phyloP scores from a whole-genome alignment of 768 basidiomycete genomes.

The Mycena galopus region DNA sequence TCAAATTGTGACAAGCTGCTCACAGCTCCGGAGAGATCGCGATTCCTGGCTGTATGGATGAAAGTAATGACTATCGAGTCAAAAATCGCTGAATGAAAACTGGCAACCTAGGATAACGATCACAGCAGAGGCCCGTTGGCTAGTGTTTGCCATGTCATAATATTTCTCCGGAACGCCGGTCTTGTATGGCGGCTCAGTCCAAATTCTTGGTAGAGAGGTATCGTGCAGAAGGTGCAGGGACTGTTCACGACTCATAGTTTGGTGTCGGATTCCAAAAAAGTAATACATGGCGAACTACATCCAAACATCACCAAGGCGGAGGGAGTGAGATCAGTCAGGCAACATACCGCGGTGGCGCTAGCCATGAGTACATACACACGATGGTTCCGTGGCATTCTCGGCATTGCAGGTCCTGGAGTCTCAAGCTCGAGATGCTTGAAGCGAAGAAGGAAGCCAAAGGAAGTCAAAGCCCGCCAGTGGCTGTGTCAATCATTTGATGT shows the following conservation, averaged over 20 bases:
- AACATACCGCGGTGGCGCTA: background rate
- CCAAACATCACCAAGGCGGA: background rate
- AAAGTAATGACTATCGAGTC: background rate
- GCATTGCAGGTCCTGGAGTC: too few species aligned
- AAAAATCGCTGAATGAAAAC: background rate
- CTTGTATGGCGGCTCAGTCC: conserved; percentile 15
- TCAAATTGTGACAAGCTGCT: conserved; percentile 68
- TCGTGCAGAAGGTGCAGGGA: too few species aligned
- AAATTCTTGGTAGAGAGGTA: background rate
- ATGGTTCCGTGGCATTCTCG: background rate
- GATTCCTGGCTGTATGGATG: conserved; percentile 45
- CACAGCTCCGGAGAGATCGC: conserved; percentile 56
- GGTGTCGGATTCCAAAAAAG: background rate
- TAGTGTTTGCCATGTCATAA: conserved; percentile 13
- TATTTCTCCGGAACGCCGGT: conserved; percentile 21
- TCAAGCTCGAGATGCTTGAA: too few species aligned
- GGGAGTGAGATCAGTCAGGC: background rate
- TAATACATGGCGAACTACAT: background rate
- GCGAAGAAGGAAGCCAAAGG: too few species aligned
- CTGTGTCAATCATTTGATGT: too few species aligned
- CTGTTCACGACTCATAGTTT: background rate
- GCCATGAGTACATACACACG: background rate
- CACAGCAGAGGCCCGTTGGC: conserved; percentile 64
- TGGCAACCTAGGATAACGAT: conserved; percentile 62
- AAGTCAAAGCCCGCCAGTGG: too few species aligned